Evolutionary conservation across 2,329 filamentous ascomycete genomes (phyloP).

Genomic region (Podosphaera fusca): DNA sequence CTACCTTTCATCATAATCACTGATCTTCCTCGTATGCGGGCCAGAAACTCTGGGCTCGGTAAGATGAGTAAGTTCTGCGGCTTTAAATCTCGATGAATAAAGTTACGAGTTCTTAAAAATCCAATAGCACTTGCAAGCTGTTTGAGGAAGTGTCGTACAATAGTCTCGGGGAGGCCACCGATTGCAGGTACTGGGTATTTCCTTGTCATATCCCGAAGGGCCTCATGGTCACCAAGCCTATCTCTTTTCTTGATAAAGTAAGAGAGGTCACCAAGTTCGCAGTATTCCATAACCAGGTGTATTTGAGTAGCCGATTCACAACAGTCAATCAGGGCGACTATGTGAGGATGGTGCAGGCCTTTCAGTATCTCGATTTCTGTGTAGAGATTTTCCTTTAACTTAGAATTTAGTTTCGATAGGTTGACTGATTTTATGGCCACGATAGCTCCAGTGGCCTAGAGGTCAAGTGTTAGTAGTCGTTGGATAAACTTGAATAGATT

Average conservation of each 20-base stretch:
- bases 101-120: slow-evolving; percentile 64
- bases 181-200: slow-evolving; percentile 72
- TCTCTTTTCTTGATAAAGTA: slow-evolving; percentile 90
- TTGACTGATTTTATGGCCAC: slow-evolving; percentile 97
- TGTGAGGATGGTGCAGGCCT: slow-evolving; percentile 82
- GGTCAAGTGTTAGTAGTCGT: slow-evolving; percentile 7
- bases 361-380: slow-evolving; percentile 91
- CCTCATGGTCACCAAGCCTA: slow-evolving; percentile 53
- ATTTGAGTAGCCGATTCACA: slow-evolving; percentile 71
- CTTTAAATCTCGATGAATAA: slow-evolving; percentile 93
- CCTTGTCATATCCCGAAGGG: slow-evolving; percentile 70
- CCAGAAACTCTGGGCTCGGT: slow-evolving; percentile 51
- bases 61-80: slow-evolving; percentile 86
- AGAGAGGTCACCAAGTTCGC: slow-evolving; percentile 81
- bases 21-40: slow-evolving; percentile 33
- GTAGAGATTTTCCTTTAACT: slow-evolving; percentile 88
- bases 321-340: slow-evolving; percentile 88
- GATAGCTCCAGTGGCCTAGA: slow-evolving; percentile 51
- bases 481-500: background rate
- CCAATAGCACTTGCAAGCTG: slow-evolving; percentile 80
- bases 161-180: slow-evolving; percentile 86
- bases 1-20: slow-evolving; percentile 50
- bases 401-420: slow-evolving; percentile 72
- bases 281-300: slow-evolving; percentile 97
- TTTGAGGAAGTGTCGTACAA: slow-evolving; percentile 87